Evolutionary conservation across 176 grass and related monocot species (phyloP), one percentile per base, ranked within the genome.

Genomic region (Stipa capillata): DNA sequence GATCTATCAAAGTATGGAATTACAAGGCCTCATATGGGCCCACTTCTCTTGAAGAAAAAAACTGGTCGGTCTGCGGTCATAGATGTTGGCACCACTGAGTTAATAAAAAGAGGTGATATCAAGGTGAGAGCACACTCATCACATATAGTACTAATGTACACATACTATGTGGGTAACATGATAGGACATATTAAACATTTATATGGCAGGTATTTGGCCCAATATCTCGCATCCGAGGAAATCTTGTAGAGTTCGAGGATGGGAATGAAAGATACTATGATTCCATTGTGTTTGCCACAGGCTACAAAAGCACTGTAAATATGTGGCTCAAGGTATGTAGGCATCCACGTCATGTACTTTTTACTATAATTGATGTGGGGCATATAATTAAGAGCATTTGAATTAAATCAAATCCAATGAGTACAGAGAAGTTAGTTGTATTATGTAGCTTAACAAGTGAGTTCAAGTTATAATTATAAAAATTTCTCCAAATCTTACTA

Each of bases 1-100:
- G 45, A 94, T 58, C 35, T 94, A 5, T 90, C 91, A 4, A 84
- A 69, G 4, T 72, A 86, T 39, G 91, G 89, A 15, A 97, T 97
- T 24, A 20, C 77, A 21, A 86, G 91, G 79, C 89, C 91, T 4
- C 31, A 57, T 12, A 79, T 65, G 28, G 91, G 91, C 0, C 91
- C 94, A 18, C 37, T 97, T 10, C 1, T 39, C 20, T 85, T 86
- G 10, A 92, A 97, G 83, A 66, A 39, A n/a, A 63, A 35, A 11
- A 92, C 82, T 1, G 91, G 91, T 0, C 74, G 37, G n/a, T 94
- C 94, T 18, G 25, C 89, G 9, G 76, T 90, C 6, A 74, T 97
- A 69, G 94, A 94, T 65, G 79, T 86, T 60, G 94, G 94, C 45
- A 94, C 94, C 5, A 3, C 57, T 7, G 7, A 28, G 36, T 82